Percentiles rank a stretch among this genome's conserved stretches.
Conservation (phyloP, 1,284 basidiomycete species). For the Boletus semigastroideus region DNA sequence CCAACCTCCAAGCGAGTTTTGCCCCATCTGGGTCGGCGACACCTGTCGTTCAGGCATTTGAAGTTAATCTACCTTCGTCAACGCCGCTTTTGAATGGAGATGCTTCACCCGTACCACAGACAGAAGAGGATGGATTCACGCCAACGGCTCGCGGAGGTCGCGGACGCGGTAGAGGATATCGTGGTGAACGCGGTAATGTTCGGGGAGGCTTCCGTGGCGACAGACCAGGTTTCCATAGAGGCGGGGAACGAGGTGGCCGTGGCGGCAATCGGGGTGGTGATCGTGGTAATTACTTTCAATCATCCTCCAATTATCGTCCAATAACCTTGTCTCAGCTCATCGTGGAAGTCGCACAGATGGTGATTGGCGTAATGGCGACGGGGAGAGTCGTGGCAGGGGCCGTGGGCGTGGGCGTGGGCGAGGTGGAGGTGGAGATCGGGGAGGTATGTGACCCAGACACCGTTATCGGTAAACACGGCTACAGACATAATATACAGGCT, state of each 20-base stretch:
- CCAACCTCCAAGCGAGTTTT: constrained; percentile 53
- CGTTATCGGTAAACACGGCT: not conserved
- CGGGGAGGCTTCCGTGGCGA: constrained; percentile 40
- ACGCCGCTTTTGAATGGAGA: constrained; percentile 31
- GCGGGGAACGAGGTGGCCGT: constrained; percentile 38
- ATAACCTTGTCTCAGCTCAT: constrained; percentile 26
- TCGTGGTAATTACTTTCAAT: constrained; percentile 34
- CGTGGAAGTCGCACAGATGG: constrained; percentile 36
- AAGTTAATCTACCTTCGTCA: constrained; percentile 35
- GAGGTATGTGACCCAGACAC: constrained; percentile 21
- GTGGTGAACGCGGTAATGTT: constrained; percentile 37
- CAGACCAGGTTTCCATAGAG: constrained; percentile 38
- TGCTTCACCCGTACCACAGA: constrained; percentile 25
- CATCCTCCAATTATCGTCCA: not conserved
- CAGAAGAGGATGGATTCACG: constrained; percentile 66
- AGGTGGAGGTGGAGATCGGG: constrained; percentile 33
- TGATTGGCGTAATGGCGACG: constrained; percentile 40
- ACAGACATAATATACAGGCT: constrained; percentile 12
- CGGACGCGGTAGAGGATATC: constrained; percentile 43
- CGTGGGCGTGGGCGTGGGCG: constrained; percentile 47
- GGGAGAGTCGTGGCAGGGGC: constrained; percentile 41
- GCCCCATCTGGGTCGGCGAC: constrained; percentile 52
- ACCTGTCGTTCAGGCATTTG: constrained; percentile 43
- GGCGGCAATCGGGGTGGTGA: constrained; percentile 44
- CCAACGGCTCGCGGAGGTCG: constrained; percentile 42